Evolutionary conservation across 495 filamentous ascomycete genomes (phyloP).

Genomic region (Lasiosphaeria ovina): DNA sequence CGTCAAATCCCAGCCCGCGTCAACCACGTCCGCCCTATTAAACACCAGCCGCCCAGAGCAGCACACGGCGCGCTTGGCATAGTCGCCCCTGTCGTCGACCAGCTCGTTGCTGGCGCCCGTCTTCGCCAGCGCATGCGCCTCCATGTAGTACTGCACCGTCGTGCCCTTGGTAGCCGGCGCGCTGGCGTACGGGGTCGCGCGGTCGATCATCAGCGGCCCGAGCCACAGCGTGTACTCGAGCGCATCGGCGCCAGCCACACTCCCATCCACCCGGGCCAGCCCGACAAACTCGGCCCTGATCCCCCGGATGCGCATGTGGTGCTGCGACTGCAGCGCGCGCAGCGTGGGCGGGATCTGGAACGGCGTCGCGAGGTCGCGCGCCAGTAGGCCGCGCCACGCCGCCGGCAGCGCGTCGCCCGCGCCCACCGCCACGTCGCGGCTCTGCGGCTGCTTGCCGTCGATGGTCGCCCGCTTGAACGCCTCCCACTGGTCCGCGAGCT

Average conservation of each 20-base stretch:
- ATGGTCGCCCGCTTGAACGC: constrained; percentile 1
- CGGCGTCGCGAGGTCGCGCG: not conserved
- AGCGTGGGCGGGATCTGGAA: constrained; percentile 4
- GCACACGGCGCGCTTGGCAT: constrained; percentile 4
- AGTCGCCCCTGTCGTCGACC: constrained; percentile 1
- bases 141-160: constrained; percentile 4
- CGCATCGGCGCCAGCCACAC: not conserved
- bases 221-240: constrained; percentile 5
- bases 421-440: not conserved
- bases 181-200: not conserved
- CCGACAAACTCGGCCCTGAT: constrained; percentile 4
- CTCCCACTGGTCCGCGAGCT: constrained; percentile 5
- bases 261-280: not conserved
- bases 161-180: constrained; percentile 1
- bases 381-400: not conserved
- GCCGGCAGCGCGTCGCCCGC: not conserved
- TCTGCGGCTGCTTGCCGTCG: not conserved
- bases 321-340: not conserved
- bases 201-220: constrained; percentile 3
- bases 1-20: not conserved
- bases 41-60: constrained; percentile 1
- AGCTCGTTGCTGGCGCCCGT: not conserved
- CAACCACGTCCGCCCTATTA: not conserved
- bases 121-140: constrained; percentile 1
- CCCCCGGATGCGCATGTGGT: constrained; percentile 5